These are phyloP conservation scores for Setomelanomma holmii DNA, from an alignment of 2,329 filamentous ascomycete genomes.

Conservation along the genomic window DNA sequence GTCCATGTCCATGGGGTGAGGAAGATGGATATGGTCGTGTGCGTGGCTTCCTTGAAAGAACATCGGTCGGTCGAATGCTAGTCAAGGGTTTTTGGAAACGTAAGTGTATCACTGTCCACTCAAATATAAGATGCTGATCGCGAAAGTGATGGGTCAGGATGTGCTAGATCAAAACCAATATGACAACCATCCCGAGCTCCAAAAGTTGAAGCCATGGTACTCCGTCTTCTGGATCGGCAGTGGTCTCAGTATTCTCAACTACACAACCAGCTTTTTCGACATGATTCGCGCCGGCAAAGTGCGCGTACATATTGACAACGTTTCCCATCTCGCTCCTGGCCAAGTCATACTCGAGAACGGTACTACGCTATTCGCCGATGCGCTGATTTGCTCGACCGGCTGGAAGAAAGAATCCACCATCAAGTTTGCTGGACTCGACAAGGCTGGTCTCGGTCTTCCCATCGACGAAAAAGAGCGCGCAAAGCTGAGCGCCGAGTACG, in stretches of 20 bases:
- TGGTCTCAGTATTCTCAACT: conserved; percentile 66
- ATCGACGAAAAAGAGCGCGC: conserved; percentile 47
- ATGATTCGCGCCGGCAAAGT: conserved; percentile 61
- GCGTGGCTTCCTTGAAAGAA: conserved; percentile 63
- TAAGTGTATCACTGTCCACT: no score
- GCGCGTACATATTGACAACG: conserved; percentile 61
- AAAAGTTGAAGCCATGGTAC: conserved; percentile 50
- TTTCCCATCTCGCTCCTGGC: conserved; percentile 56
- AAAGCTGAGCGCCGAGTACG: conserved; percentile 59
- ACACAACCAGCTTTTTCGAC: conserved; percentile 62
- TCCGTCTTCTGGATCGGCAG: conserved; percentile 59
- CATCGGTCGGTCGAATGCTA: conserved; percentile 60
- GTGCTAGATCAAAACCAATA: conserved; percentile 55
- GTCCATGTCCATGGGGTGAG: conserved; percentile 73
- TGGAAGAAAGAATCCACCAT: conserved; percentile 51
- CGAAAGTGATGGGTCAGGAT: conserved; percentile 57
- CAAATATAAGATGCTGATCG: no score
- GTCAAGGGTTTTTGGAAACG: conserved; percentile 61
- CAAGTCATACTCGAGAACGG: conserved; percentile 58
- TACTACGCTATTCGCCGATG: conserved; percentile 54
- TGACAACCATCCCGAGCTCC: conserved; percentile 46
- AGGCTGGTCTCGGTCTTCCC: conserved; percentile 11
- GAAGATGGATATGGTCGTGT: conserved; percentile 65
- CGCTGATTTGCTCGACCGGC: conserved; percentile 61
- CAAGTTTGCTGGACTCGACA: conserved; percentile 10